phyloP scores from a whole-genome alignment of 2,329 filamentous ascomycete species.

The Ciborinia camelliae region DNA sequence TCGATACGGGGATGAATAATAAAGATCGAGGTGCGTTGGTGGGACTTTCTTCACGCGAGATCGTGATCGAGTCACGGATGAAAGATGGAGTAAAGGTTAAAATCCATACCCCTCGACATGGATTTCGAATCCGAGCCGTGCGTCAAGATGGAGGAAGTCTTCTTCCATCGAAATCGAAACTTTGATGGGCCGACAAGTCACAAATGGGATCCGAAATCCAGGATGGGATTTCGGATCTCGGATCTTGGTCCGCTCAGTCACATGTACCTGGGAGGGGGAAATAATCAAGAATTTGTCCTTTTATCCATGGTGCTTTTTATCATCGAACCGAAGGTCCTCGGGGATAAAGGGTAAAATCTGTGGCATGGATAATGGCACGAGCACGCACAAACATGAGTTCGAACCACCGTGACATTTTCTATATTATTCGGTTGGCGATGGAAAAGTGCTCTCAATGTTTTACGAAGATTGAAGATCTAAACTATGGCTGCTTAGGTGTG shows the following conservation, averaged over 20 bases:
- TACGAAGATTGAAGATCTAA: no score
- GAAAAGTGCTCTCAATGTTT: no score
- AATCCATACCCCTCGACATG: constrained; percentile 60
- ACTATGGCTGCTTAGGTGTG: no score
- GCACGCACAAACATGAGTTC: background rate
- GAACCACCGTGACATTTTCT: no score
- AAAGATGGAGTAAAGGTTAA: constrained; percentile 45
- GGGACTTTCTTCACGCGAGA: constrained; percentile 50
- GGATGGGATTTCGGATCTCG: background rate
- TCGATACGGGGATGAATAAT: constrained; percentile 58
- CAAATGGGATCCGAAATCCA: background rate
- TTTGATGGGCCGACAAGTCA: constrained; percentile 10
- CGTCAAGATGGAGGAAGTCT: constrained; percentile 3
- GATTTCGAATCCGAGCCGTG: constrained; percentile 46
- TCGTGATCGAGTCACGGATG: constrained; percentile 53
- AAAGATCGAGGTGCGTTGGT: constrained; percentile 57
- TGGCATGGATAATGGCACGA: background rate
- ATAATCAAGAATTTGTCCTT: background rate
- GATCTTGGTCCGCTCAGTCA: background rate
- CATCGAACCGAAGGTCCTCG: no score
- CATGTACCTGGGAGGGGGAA: background rate
- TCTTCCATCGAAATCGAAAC: constrained; percentile 19
- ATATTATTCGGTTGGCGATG: background rate
- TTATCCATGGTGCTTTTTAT: background rate
- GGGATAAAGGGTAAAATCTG: no score